Conservation (phyloP, 345 rosid species). For the Lumnitzera racemosa region DNA sequence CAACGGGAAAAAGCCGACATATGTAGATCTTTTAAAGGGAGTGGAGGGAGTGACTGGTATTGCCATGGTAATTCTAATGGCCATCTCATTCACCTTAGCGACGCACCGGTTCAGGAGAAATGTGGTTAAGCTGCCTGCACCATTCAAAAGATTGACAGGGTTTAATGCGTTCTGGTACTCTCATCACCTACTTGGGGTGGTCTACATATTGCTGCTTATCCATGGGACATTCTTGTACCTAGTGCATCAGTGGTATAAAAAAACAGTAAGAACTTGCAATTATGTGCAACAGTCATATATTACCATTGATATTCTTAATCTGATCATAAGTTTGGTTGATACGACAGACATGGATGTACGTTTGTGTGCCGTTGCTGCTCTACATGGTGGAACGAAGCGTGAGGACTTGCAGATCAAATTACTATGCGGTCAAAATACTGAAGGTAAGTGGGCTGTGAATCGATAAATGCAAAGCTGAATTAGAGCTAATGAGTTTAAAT, state of each 20-base stretch:
- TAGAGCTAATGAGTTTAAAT: too few species aligned
- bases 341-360: slow-evolving; percentile 93
- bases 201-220: slow-evolving; percentile 66
- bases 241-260: slow-evolving; percentile 54
- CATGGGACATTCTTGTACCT: slow-evolving; percentile 78
- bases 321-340: neutral
- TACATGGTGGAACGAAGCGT: slow-evolving; percentile 67
- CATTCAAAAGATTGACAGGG: slow-evolving; percentile 76
- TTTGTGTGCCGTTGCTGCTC: slow-evolving; percentile 67
- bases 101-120: slow-evolving; percentile 60
- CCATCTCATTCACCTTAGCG: slow-evolving; percentile 63
- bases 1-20: slow-evolving; percentile 54
- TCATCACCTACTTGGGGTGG: slow-evolving; percentile 76
- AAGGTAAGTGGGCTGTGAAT: slow-evolving; percentile 33
- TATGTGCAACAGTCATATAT: neutral
- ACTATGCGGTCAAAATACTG: slow-evolving; percentile 58
- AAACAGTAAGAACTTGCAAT: slow-evolving; percentile 49
- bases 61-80: slow-evolving; percentile 59
- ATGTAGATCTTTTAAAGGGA: slow-evolving; percentile 44
- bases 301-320: neutral
- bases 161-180: slow-evolving; percentile 98
- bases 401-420: slow-evolving; percentile 70
- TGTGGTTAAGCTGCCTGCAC: slow-evolving; percentile 60
- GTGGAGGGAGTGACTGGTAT: slow-evolving; percentile 78
- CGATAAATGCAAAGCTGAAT: too few species aligned